Evolutionary conservation across 495 filamentous ascomycete species (phyloP).

Genomic region (Aspergillus sparsus): DNA sequence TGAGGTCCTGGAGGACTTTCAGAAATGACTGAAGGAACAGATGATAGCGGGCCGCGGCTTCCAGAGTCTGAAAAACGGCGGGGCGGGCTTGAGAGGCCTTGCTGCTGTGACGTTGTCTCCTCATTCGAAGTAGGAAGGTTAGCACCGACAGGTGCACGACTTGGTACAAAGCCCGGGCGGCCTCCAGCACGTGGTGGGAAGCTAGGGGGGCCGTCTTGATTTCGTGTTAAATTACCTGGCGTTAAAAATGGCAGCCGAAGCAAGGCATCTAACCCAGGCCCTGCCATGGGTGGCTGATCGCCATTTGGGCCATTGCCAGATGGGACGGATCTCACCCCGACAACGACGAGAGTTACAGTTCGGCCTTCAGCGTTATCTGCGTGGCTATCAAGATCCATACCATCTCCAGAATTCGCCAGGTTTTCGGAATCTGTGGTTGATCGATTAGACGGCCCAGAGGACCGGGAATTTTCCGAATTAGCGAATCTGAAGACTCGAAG

Average conservation of each 20-base stretch:
- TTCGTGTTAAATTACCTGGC: conserved; percentile 52
- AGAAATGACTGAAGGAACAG: conserved; percentile 44
- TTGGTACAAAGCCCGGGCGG: conserved; percentile 53
- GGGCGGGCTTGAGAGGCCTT: conserved; percentile 26
- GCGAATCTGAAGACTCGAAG: conserved; percentile 63
- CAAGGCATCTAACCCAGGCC: conserved; percentile 48
- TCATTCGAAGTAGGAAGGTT: conserved; percentile 43
- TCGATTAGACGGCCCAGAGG: conserved; percentile 24
- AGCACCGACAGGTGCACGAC: conserved; percentile 47
- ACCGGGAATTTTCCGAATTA: conserved; percentile 43
- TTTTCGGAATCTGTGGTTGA: conserved; percentile 25
- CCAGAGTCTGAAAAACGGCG: conserved; percentile 44
- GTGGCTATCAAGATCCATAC: conserved; percentile 46
- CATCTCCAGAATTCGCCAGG: conserved; percentile 23
- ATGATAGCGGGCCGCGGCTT: conserved; percentile 31
- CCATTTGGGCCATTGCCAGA: conserved; percentile 47
- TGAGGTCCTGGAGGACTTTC: conserved; percentile 63
- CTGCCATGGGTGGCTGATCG: conserved; percentile 47
- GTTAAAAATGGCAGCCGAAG: conserved; percentile 61
- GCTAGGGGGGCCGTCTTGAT: conserved; percentile 35
- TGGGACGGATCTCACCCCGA: conserved; percentile 70
- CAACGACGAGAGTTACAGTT: conserved; percentile 68
- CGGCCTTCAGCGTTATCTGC: conserved; percentile 56
- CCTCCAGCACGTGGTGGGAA: conserved; percentile 40
- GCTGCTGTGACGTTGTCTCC: conserved; percentile 48